phyloP scores from a whole-genome alignment of 2,329 filamentous ascomycete species.

The Arachnomyces sp. region DNA sequence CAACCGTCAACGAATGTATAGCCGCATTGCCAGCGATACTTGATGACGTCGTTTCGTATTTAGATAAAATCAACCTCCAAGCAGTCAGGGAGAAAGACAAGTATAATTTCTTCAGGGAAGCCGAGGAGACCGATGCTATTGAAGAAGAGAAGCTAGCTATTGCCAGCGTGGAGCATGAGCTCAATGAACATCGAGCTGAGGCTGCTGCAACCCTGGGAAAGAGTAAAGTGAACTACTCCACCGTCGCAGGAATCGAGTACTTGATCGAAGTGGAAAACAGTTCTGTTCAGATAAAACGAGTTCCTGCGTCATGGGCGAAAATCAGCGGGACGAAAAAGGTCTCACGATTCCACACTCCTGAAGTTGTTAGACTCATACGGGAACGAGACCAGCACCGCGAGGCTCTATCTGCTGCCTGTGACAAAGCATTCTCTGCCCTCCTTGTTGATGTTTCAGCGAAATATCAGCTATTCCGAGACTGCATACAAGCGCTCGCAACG shows the following conservation, averaged over 20 bases:
- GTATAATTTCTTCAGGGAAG: slow-evolving; percentile 84
- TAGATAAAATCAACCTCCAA: slow-evolving; percentile 77
- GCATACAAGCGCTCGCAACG: slow-evolving; percentile 74
- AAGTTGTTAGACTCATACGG: slow-evolving; percentile 71
- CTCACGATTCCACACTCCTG: slow-evolving; percentile 88
- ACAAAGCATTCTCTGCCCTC: slow-evolving; percentile 67
- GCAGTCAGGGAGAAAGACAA: slow-evolving; percentile 85
- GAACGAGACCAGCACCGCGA: slow-evolving; percentile 95
- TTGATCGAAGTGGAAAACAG: slow-evolving; percentile 83
- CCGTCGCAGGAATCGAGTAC: slow-evolving; percentile 85
- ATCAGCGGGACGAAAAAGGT: slow-evolving; percentile 90
- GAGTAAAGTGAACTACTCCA: slow-evolving; percentile 68
- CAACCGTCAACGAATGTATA: slow-evolving; percentile 63
- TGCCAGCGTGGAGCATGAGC: slow-evolving; percentile 80
- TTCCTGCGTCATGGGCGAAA: slow-evolving; percentile 91
- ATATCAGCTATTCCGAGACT: slow-evolving; percentile 85
- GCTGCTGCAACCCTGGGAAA: slow-evolving; percentile 67
- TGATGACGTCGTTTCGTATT: slow-evolving; percentile 62
- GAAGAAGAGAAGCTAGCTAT: slow-evolving; percentile 85
- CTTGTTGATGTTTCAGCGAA: slow-evolving; percentile 68
- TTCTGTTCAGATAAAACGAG: slow-evolving; percentile 63
- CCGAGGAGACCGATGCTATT: slow-evolving; percentile 82
- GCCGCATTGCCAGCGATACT: slow-evolving; percentile 68
- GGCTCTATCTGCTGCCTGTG: slow-evolving; percentile 82
- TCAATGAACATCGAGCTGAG: slow-evolving; percentile 65